A percentile compares a stretch with the other conserved stretches of the same genome.
These are phyloP conservation scores for Lachnellula suecica DNA, from an alignment of 2,329 filamentous ascomycete species.

Conservation along the genomic window DNA sequence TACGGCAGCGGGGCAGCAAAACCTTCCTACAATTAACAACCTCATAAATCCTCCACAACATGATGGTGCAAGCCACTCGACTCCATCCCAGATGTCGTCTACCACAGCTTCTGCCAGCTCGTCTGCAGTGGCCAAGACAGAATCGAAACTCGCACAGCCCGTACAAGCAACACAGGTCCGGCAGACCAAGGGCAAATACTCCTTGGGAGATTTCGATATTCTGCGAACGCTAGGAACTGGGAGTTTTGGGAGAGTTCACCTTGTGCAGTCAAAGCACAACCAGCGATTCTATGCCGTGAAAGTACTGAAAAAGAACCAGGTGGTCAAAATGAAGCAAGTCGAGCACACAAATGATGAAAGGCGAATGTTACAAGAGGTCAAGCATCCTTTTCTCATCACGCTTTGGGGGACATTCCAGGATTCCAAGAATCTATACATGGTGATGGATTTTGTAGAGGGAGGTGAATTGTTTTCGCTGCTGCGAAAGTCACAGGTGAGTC, in stretches of 20 bases:
- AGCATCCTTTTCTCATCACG: conserved; percentile 96
- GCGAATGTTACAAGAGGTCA: conserved; percentile 92
- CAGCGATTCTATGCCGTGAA: conserved; percentile 98
- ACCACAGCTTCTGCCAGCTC: conserved; percentile 5
- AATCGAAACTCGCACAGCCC: conserved; percentile 7
- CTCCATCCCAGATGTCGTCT: conserved; percentile 28
- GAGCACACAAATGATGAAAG: conserved; percentile 99
- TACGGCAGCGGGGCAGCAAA: conserved; percentile 45
- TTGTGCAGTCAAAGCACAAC: conserved; percentile 98
- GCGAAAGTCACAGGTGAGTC: conserved; percentile 78
- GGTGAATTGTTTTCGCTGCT: conserved; percentile 95
- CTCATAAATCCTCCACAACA: conserved; percentile 69
- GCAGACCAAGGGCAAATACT: conserved; percentile 96
- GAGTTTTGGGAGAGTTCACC: conserved; percentile 93
- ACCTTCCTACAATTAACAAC: conserved; percentile 79
- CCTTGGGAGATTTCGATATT: conserved; percentile 84
- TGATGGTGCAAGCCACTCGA: conserved; percentile 40
- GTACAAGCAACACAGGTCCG: conserved; percentile 40
- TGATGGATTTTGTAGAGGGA: conserved; percentile 99
- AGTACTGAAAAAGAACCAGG: conserved; percentile 96
- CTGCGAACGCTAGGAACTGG: conserved; percentile 92
- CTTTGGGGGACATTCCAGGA: conserved; percentile 99
- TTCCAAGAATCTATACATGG: conserved; percentile 95
- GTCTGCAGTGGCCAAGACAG: conserved; percentile 1
- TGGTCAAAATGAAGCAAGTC: conserved; percentile 99